A percentile compares a stretch with the other conserved stretches of the same genome.
phyloP scores from a whole-genome alignment of 257 asterid species.

The Pogostemon cablin region DNA sequence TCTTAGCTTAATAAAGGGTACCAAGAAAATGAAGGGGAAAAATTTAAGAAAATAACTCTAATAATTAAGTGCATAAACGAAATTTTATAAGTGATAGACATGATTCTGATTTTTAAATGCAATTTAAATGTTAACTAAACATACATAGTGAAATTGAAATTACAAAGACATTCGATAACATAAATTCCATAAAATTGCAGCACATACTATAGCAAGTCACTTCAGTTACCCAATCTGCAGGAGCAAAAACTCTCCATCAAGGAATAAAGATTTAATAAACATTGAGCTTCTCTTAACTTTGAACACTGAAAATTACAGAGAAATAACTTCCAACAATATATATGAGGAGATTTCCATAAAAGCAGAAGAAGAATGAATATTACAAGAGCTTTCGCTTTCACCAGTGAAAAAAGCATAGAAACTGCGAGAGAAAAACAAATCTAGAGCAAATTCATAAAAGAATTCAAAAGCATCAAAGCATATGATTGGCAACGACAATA shows the following conservation, averaged over 20 bases:
- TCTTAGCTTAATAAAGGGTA: conserved; percentile 11
- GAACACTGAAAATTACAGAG: background rate
- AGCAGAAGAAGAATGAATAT: conserved; percentile 10
- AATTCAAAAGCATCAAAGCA: conserved; percentile 19
- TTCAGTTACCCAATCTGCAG: conserved; percentile 22
- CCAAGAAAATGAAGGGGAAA: background rate
- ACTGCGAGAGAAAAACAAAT: conserved; percentile 26
- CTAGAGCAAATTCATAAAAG: conserved; percentile 12
- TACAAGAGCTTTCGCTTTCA: conserved; percentile 22
- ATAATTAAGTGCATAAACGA: conserved; percentile 11
- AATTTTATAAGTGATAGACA: background rate
- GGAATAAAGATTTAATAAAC: background rate
- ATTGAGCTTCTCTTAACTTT: background rate
- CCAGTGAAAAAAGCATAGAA: background rate
- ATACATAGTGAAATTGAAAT: conserved; percentile 20
- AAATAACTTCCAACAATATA: conserved; percentile 16
- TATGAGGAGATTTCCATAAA: conserved; percentile 6
- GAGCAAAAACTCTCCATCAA: conserved; percentile 2
- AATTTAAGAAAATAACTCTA: background rate
- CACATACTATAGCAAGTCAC: background rate
- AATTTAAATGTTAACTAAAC: background rate
- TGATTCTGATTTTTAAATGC: conserved; percentile 6
- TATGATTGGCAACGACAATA: background rate
- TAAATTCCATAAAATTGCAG: background rate
- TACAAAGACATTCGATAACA: conserved; percentile 5